These are phyloP conservation scores for Stachybotrys chartarum DNA, from an alignment of 2,329 filamentous ascomycete species.

Conservation along the genomic window DNA sequence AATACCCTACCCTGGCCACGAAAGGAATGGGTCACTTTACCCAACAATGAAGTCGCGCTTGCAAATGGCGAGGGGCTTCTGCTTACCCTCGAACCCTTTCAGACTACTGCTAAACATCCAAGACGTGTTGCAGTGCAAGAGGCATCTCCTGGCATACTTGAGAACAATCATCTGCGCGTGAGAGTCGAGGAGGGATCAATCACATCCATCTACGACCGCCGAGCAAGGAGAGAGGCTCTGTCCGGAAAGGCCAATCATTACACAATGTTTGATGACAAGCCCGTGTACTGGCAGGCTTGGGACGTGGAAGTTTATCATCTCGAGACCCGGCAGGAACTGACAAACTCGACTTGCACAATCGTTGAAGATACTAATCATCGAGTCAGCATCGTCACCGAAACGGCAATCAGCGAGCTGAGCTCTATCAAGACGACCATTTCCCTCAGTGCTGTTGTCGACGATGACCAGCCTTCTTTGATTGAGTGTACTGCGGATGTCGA, in stretches of 20 bases:
- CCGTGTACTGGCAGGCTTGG: slow-evolving; percentile 38
- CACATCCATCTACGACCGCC: background rate
- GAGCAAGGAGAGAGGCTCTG: background rate
- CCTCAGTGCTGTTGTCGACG: slow-evolving; percentile 39
- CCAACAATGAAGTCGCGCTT: too few species aligned
- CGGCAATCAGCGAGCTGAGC: slow-evolving; percentile 56
- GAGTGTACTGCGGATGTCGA: slow-evolving; percentile 57
- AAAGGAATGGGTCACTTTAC: too few species aligned
- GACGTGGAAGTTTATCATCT: slow-evolving; percentile 64
- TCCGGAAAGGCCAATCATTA: background rate
- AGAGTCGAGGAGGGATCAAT: background rate
- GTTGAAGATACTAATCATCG: slow-evolving; percentile 39
- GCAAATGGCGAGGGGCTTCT: too few species aligned
- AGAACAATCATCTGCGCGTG: background rate
- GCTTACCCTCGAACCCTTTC: too few species aligned
- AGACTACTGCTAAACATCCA: too few species aligned
- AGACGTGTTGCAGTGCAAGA: background rate
- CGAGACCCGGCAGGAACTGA: slow-evolving; percentile 34
- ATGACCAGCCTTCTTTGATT: slow-evolving; percentile 41
- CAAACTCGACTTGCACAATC: slow-evolving; percentile 41
- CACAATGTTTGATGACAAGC: background rate
- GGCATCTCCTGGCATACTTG: background rate
- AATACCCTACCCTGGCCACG: too few species aligned
- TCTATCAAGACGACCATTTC: slow-evolving; percentile 60
- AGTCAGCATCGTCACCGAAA: slow-evolving; percentile 49